Evolutionary conservation across 2,329 filamentous ascomycete genomes (phyloP).

Genomic region (Aureobasidium sp.): DNA sequence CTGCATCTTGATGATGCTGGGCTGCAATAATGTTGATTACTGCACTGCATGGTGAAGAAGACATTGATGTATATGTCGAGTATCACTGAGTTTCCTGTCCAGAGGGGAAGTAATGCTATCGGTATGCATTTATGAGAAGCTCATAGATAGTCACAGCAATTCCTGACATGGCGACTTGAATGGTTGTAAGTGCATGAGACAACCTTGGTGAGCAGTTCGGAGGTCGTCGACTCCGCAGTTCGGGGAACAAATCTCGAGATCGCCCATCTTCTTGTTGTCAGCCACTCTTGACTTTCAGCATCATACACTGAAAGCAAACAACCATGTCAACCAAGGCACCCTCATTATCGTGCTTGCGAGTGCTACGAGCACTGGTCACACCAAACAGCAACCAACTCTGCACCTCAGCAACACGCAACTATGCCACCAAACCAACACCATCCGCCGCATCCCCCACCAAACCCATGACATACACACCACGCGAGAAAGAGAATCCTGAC

Average conservation of each 20-base stretch:
- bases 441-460: conserved; percentile 12
- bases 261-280: background rate
- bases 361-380: conserved; percentile 20
- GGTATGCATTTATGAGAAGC: too few species aligned
- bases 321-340: conserved; percentile 24
- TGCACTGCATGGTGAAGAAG: background rate
- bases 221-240: conserved; percentile 2
- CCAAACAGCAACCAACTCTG: conserved; percentile 11
- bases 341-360: conserved; percentile 20
- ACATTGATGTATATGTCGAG: background rate
- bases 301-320: background rate
- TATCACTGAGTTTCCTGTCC: too few species aligned
- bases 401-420: conserved; percentile 9
- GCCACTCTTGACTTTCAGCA: background rate
- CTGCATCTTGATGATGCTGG: background rate
- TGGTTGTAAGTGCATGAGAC: background rate
- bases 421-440: conserved; percentile 13
- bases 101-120: too few species aligned
- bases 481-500: conserved; percentile 20
- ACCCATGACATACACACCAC: conserved; percentile 16
- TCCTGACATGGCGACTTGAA: background rate
- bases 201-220: background rate
- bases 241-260: background rate
- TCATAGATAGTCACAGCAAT: background rate
- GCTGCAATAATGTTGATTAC: background rate